phyloP scores from a whole-genome alignment of 75 land plant genomes.

The Pseudotsuga menziesii region DNA sequence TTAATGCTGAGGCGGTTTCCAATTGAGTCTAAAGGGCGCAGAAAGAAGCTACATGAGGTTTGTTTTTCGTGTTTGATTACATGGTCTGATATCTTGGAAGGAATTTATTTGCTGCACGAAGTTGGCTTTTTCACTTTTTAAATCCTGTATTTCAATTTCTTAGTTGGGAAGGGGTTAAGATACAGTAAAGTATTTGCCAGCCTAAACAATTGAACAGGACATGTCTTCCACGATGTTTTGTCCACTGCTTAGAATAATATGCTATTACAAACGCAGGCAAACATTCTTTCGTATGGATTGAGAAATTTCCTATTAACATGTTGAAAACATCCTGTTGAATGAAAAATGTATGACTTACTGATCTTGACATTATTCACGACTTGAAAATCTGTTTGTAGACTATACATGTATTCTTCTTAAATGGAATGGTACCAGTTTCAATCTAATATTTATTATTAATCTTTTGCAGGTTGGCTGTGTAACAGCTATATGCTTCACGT shows the following conservation, averaged over 20 bases:
- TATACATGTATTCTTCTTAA: not conserved
- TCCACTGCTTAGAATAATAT: no score
- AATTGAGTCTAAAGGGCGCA: conserved; percentile 95
- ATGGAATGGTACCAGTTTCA: not conserved
- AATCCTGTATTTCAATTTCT: no score
- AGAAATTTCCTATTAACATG: not conserved
- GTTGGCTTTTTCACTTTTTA: no score
- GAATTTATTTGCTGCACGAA: not conserved
- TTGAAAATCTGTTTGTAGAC: not conserved
- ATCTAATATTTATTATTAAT: not conserved
- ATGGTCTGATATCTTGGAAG: not conserved
- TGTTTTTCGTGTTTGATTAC: not conserved
- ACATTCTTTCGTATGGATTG: no score
- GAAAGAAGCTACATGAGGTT: conserved; percentile 97
- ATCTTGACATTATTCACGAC: not conserved
- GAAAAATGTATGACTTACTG: not conserved
- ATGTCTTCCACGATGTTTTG: no score
- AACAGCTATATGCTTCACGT: conserved; percentile 76
- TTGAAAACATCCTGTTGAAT: not conserved
- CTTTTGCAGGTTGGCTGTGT: conserved; percentile 72
- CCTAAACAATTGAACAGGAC: no score
- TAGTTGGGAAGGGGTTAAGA: no score
- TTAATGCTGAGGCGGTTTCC: conserved; percentile 94
- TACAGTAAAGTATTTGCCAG: no score
- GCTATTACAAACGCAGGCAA: no score